Percentiles rank a stretch among this genome's conserved stretches.
Conservation (phyloP, 1,284 basidiomycete species). For the Ganoderma boninense region DNA sequence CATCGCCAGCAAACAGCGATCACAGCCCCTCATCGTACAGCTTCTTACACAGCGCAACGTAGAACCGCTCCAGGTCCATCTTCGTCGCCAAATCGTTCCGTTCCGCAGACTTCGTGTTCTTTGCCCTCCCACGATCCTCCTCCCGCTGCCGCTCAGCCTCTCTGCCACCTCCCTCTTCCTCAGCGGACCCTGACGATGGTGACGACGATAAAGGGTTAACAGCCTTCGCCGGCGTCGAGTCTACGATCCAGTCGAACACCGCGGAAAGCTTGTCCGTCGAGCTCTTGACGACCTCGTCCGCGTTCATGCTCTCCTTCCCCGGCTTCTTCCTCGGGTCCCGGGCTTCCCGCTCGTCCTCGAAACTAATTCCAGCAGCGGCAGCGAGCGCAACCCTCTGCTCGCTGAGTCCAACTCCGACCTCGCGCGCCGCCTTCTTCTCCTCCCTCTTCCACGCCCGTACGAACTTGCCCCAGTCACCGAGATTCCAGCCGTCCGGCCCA, state of each 20-base stretch:
- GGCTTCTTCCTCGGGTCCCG: slow-evolving; percentile 20
- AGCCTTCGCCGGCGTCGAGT: slow-evolving; percentile 62
- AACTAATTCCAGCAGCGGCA: not conserved
- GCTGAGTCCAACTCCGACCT: slow-evolving; percentile 36
- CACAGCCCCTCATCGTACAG: slow-evolving; percentile 84
- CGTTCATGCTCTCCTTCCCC: slow-evolving; percentile 43
- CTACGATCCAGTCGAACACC: slow-evolving; percentile 80
- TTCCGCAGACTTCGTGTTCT: slow-evolving; percentile 33
- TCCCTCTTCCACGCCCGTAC: slow-evolving; percentile 65
- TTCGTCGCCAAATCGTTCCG: slow-evolving; percentile 63
- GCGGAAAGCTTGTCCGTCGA: slow-evolving; percentile 76
- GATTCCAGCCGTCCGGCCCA: slow-evolving; percentile 61
- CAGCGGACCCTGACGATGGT: slow-evolving; percentile 23
- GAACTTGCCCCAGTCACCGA: slow-evolving; percentile 69
- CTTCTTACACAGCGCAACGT: slow-evolving; percentile 78
- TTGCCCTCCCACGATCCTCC: slow-evolving; percentile 18
- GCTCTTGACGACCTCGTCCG: slow-evolving; percentile 67
- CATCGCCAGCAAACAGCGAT: not conserved
- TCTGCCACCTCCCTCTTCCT: slow-evolving; percentile 33
- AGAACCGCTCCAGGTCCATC: slow-evolving; percentile 78
- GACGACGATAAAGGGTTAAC: slow-evolving; percentile 19
- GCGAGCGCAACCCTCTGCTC: slow-evolving; percentile 29
- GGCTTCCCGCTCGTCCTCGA: slow-evolving; percentile 13
- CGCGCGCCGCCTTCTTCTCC: slow-evolving; percentile 49
- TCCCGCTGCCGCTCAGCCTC: slow-evolving; percentile 9